These are phyloP conservation scores for Trichocladium antarcticum DNA, from an alignment of 495 filamentous ascomycete species.

Conservation along the genomic window DNA sequence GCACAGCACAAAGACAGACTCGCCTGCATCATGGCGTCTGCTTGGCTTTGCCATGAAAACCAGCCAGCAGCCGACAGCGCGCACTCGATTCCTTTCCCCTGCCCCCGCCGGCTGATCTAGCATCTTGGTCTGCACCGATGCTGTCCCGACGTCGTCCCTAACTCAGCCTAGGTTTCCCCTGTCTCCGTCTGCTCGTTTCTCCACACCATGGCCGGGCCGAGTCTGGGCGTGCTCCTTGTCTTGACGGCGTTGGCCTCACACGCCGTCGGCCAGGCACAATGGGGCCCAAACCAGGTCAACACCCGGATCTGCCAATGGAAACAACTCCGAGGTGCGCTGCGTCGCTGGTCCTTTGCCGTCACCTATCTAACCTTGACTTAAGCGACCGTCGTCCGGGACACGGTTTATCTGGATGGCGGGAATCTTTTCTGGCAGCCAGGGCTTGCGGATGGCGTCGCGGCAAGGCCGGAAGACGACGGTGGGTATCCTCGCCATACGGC, in stretches of 20 bases:
- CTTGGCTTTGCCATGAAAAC: background rate
- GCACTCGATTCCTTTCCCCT: background rate
- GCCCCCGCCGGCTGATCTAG: background rate
- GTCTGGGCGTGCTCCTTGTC: slow-evolving; percentile 12
- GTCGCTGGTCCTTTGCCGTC: background rate
- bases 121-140: background rate
- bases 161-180: background rate
- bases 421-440: slow-evolving; percentile 39
- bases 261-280: slow-evolving; percentile 25
- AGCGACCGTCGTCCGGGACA: slow-evolving; percentile 55
- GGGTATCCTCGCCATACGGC: slow-evolving; percentile 9
- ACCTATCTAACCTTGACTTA: slow-evolving; percentile 12
- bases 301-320: slow-evolving; percentile 50
- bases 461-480: slow-evolving; percentile 22
- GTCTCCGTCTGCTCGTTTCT: background rate
- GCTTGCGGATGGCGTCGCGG: slow-evolving; percentile 28
- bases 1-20: background rate
- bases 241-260: slow-evolving; percentile 17
- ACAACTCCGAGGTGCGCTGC: slow-evolving; percentile 39
- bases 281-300: slow-evolving; percentile 36
- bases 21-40: slow-evolving; percentile 3
- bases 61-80: background rate
- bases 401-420: slow-evolving; percentile 60
- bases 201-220: slow-evolving; percentile 13
- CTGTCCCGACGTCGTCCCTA: background rate